phyloP scores from a whole-genome alignment of 306 rosid genomes.

The Begonia loranthoides region DNA sequence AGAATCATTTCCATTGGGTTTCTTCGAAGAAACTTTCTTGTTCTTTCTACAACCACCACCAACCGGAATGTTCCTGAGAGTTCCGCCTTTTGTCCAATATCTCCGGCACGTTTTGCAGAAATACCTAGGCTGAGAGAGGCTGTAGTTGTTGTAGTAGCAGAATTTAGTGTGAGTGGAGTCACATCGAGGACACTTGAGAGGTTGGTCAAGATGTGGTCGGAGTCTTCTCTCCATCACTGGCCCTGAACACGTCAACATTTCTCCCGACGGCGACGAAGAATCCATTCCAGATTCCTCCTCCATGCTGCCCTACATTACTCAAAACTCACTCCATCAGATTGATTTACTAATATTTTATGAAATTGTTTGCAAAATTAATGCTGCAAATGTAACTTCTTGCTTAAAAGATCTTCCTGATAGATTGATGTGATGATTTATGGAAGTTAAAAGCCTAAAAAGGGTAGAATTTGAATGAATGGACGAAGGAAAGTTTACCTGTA shows the following conservation, averaged over 20 bases:
- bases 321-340: too few relatives aligned
- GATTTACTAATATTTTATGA: too few relatives aligned
- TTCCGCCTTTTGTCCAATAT: conserved; percentile 98
- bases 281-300: conserved; percentile 69
- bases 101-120: conserved; percentile 92
- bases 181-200: conserved; percentile 85
- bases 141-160: conserved; percentile 97
- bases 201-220: conserved; percentile 74
- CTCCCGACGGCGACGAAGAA: conserved; percentile 60
- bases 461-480: neutral
- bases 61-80: conserved; percentile 88
- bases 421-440: too few relatives aligned
- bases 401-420: too few relatives aligned
- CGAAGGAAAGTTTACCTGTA: conserved; percentile 44
- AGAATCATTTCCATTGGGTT: conserved; percentile 31
- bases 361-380: too few relatives aligned
- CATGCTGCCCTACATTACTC: conserved; percentile 39
- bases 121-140: conserved; percentile 93
- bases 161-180: conserved; percentile 94
- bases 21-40: conserved; percentile 63
- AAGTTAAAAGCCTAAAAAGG: neutral
- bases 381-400: too few relatives aligned
- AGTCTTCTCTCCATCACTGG: conserved; percentile 61
- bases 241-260: conserved; percentile 65
- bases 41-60: conserved; percentile 95